Conservation (phyloP, 192 early-diverging fungal species). For the Phycomyces nitens region DNA sequence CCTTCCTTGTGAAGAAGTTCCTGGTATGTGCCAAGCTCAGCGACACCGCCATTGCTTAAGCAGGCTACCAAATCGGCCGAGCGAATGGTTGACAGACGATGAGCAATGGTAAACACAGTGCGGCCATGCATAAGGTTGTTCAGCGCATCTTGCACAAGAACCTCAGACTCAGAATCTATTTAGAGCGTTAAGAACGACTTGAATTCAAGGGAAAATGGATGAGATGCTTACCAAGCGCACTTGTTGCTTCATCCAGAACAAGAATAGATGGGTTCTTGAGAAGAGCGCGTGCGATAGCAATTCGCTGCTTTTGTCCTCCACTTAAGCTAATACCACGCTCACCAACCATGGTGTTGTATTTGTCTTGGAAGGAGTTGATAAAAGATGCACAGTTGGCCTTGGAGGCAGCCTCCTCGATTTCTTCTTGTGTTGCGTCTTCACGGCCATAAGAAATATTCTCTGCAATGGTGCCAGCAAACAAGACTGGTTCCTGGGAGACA, state of each 20-base stretch:
- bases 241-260: conserved; percentile 64
- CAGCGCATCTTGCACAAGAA: conserved; percentile 62
- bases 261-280: conserved; percentile 42
- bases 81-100: conserved; percentile 61
- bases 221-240: conserved; percentile 40
- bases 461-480: conserved; percentile 65
- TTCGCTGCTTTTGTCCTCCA: conserved; percentile 51
- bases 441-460: conserved; percentile 71
- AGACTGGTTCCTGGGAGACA: conserved; percentile 70
- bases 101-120: conserved; percentile 71
- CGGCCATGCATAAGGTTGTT: conserved; percentile 51
- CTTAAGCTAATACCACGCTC: conserved; percentile 42
- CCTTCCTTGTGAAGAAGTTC: conserved; percentile 47
- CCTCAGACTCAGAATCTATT: conserved; percentile 59
- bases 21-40: conserved; percentile 60
- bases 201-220: no score
- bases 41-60: conserved; percentile 42
- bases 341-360: conserved; percentile 49
- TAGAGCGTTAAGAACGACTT: not conserved
- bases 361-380: conserved; percentile 51
- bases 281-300: conserved; percentile 47
- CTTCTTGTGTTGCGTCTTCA: conserved; percentile 53
- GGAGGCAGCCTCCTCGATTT: conserved; percentile 65
- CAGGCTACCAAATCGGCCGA: conserved; percentile 61
- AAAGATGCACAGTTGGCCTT: conserved; percentile 74